These are phyloP conservation scores for Mucor sp. DNA, from an alignment of 371 early-diverging fungal genomes.

Conservation along the genomic window DNA sequence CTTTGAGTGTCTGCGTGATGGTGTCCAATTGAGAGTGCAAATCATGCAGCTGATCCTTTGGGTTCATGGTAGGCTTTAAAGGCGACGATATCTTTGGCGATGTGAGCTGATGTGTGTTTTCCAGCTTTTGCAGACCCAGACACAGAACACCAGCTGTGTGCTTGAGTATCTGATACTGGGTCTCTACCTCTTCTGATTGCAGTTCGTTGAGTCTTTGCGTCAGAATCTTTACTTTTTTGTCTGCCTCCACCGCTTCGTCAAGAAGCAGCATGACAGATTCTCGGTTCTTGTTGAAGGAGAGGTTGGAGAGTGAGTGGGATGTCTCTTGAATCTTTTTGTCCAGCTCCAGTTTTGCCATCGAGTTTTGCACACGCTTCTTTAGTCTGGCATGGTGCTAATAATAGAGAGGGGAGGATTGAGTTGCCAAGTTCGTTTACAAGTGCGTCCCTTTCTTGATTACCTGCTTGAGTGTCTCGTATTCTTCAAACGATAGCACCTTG, in stretches of 20 bases:
- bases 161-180: constrained; percentile 66
- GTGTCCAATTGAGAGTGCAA: constrained; percentile 9
- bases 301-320: constrained; percentile 59
- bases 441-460: too few species aligned
- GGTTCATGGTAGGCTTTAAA: not conserved
- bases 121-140: constrained; percentile 45
- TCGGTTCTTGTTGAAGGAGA: constrained; percentile 36
- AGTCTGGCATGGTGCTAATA: constrained; percentile 28
- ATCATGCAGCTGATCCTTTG: not conserved
- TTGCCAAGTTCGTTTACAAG: too few species aligned
- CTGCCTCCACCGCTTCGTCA: constrained; percentile 44
- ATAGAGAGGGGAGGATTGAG: too few species aligned
- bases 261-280: constrained; percentile 18
- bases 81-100: not conserved
- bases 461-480: constrained; percentile 56
- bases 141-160: constrained; percentile 73
- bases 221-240: constrained; percentile 68
- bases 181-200: constrained; percentile 60
- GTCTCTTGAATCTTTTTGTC: constrained; percentile 74
- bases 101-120: constrained; percentile 14
- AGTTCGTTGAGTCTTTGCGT: constrained; percentile 67
- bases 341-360: constrained; percentile 44
- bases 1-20: constrained; percentile 6
- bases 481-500: constrained; percentile 54
- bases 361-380: constrained; percentile 19